These are phyloP conservation scores for Cladosporium sp. DNA, from an alignment of 2,329 filamentous ascomycete genomes.

Conservation along the genomic window DNA sequence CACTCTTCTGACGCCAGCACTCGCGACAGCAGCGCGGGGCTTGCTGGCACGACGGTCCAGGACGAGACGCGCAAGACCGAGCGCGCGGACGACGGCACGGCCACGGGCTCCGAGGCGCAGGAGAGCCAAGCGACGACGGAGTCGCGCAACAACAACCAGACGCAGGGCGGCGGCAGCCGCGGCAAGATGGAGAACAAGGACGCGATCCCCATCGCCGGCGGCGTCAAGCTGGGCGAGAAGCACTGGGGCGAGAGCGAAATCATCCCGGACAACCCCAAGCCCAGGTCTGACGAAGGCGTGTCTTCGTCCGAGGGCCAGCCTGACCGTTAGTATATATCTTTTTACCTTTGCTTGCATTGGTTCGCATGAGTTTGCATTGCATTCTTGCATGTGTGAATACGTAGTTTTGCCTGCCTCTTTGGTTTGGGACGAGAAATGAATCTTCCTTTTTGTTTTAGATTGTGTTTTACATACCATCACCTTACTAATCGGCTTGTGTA, in stretches of 20 bases:
- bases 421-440: background rate
- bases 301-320: conserved; percentile 24
- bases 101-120: background rate
- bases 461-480: background rate
- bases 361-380: background rate
- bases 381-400: background rate
- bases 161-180: background rate
- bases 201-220: conserved; percentile 29
- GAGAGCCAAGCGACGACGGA: conserved; percentile 11
- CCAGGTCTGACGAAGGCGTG: conserved; percentile 11
- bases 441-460: background rate
- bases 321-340: conserved; percentile 19
- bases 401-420: background rate
- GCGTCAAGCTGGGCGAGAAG: conserved; percentile 26
- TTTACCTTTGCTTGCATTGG: background rate
- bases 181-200: conserved; percentile 20
- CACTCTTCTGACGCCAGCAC: background rate
- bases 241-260: conserved; percentile 32
- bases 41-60: background rate
- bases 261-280: conserved; percentile 25
- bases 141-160: conserved; percentile 10
- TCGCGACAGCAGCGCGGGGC: background rate
- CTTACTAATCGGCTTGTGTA: background rate
- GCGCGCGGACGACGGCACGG: background rate
- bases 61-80: background rate